Conservation (phyloP, 805 yeast species). For the Brettanomyces naardenensis region DNA sequence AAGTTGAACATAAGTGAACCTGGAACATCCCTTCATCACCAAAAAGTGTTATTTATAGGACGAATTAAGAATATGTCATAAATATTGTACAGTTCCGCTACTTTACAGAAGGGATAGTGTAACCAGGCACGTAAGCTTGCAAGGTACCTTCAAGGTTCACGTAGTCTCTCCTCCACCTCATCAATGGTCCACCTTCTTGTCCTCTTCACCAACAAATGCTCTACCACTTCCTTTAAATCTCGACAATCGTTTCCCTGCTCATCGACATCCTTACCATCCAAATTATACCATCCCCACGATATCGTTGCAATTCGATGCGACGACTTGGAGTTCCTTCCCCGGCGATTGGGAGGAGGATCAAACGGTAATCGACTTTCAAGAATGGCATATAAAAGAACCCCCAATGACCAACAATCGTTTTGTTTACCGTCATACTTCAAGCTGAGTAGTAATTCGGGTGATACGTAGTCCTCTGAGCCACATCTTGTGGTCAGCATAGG, state of each 20-base stretch:
- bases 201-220: constrained; percentile 38
- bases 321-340: constrained; percentile 45
- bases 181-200: constrained; percentile 33
- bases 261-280: constrained; percentile 26
- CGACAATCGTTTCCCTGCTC: constrained; percentile 10
- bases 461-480: constrained; percentile 94
- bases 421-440: constrained; percentile 84
- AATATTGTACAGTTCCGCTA: too few relatives aligned
- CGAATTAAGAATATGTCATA: too few relatives aligned
- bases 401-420: constrained; percentile 92
- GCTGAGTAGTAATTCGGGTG: constrained; percentile 91
- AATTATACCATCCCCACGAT: constrained; percentile 79
- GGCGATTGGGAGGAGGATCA: constrained; percentile 65
- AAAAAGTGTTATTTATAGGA: too few relatives aligned
- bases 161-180: constrained; percentile 19
- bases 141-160: neutral
- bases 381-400: constrained; percentile 80
- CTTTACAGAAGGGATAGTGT: too few relatives aligned
- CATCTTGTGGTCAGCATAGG: constrained; percentile 79
- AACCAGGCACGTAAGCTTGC: neutral
- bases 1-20: too few relatives aligned
- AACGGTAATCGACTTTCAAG: constrained; percentile 87
- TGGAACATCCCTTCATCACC: too few relatives aligned
- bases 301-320: constrained; percentile 89
- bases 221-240: constrained; percentile 44